A percentile compares a stretch with the other conserved stretches of the same genome.
Conservation (phyloP, 2,329 filamentous ascomycete species). For the Colletotrichum brevisporum region DNA sequence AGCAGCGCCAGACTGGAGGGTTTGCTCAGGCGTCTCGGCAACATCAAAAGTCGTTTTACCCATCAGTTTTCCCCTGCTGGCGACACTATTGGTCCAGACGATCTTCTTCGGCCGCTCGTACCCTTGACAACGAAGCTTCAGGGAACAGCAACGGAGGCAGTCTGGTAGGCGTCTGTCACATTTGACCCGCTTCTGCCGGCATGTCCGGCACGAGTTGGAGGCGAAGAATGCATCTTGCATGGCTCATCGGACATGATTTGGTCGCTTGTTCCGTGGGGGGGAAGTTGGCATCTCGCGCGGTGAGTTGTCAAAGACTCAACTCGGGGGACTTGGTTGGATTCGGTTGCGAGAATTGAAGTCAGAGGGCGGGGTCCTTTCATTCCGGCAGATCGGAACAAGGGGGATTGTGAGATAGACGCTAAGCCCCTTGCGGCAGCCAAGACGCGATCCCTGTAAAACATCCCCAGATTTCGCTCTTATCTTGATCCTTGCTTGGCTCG, state of each 20-base stretch:
- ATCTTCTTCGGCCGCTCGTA: conserved; percentile 30
- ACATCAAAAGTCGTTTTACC: conserved; percentile 13
- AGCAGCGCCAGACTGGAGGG: not conserved
- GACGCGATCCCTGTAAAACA: conserved; percentile 30
- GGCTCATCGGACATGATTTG: conserved; percentile 25
- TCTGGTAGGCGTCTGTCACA: conserved; percentile 32
- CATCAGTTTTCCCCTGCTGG: conserved; percentile 33
- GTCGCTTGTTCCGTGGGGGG: not conserved
- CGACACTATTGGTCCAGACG: conserved; percentile 34
- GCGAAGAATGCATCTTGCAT: conserved; percentile 32
- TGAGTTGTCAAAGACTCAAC: not conserved
- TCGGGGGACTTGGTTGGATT: not conserved
- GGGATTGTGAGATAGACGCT: conserved; percentile 10
- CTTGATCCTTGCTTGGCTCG: conserved; percentile 14
- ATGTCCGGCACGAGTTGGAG: conserved; percentile 34
- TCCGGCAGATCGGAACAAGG: conserved; percentile 15
- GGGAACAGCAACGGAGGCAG: conserved; percentile 30
- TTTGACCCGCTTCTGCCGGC: conserved; percentile 35
- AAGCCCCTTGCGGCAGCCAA: conserved; percentile 30
- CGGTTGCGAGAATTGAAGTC: conserved; percentile 7
- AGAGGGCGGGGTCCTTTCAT: conserved; percentile 14
- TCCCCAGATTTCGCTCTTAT: conserved; percentile 29
- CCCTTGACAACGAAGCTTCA: conserved; percentile 35
- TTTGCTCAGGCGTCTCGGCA: not conserved
- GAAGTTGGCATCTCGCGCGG: not conserved